Conservation (phyloP, 306 rosid genomes). For the Cucurbita argyrosperma region DNA sequence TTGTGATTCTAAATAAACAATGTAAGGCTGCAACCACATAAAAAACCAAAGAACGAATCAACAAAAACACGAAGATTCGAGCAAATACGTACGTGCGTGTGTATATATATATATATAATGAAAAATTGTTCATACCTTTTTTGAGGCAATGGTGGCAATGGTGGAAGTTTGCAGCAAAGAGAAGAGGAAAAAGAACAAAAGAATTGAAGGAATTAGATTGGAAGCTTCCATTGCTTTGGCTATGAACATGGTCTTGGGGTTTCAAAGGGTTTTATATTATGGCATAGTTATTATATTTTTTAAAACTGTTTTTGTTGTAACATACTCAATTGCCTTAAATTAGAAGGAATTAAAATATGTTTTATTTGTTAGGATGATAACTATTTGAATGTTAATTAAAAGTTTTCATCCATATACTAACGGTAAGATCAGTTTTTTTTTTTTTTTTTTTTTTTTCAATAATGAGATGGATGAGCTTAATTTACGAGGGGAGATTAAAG, state of each 20-base stretch:
- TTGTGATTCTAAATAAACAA: constrained; percentile 39
- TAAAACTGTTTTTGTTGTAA: too few relatives aligned
- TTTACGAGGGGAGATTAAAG: background rate
- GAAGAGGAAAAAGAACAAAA: background rate
- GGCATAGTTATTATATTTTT: too few relatives aligned
- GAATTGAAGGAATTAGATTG: background rate
- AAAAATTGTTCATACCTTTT: background rate
- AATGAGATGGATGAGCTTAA: background rate
- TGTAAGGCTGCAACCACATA: constrained; percentile 24
- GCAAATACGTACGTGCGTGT: too few relatives aligned
- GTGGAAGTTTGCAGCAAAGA: background rate
- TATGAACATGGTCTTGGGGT: background rate
- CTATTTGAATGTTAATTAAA: too few relatives aligned
- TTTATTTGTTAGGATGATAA: too few relatives aligned
- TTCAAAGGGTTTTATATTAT: background rate
- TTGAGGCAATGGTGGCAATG: background rate
- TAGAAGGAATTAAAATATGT: too few relatives aligned
- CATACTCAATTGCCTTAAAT: too few relatives aligned
- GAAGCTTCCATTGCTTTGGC: background rate
- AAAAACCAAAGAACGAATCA: background rate
- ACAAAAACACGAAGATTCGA: background rate
- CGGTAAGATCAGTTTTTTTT: too few relatives aligned
- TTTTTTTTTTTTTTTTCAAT: background rate
- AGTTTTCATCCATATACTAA: too few relatives aligned
- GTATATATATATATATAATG: background rate